A percentile compares a stretch with the other conserved stretches of the same genome.
Conservation (phyloP, 2,329 filamentous ascomycete species). For the Alternaria brassicicola region DNA sequence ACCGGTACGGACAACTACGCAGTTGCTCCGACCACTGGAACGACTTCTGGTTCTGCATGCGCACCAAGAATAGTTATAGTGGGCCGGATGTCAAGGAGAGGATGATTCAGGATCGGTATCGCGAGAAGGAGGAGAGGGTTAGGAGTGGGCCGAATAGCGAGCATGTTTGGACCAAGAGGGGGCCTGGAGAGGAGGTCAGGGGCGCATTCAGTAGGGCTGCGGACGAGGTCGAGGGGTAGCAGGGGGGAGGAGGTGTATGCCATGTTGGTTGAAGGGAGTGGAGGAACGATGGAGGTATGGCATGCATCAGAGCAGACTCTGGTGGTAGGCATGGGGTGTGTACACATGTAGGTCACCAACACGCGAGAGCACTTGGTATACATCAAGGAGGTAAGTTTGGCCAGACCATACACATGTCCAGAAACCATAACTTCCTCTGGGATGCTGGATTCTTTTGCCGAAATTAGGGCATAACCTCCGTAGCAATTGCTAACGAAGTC, state of each 20-base stretch:
- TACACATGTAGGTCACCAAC: neutral
- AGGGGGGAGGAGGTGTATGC: neutral
- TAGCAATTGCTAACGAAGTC: neutral
- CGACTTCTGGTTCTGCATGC: slow-evolving; percentile 99
- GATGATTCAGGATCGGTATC: slow-evolving; percentile 69
- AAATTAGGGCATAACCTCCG: neutral
- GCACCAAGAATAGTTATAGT: slow-evolving; percentile 66
- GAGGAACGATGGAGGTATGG: neutral
- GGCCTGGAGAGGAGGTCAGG: slow-evolving; percentile 45
- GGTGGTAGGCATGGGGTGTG: neutral
- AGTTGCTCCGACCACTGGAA: slow-evolving; percentile 85
- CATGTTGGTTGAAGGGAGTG: neutral
- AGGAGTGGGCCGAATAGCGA: slow-evolving; percentile 77
- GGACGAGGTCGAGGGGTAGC: slow-evolving; percentile 9
- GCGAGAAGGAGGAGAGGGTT: slow-evolving; percentile 70
- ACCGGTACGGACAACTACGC: slow-evolving; percentile 79
- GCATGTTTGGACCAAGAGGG: slow-evolving; percentile 84
- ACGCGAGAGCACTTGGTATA: neutral
- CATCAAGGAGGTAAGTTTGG: neutral
- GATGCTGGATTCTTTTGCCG: neutral
- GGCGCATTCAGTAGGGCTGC: slow-evolving; percentile 32
- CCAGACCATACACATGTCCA: neutral
- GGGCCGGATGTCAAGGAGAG: slow-evolving; percentile 63
- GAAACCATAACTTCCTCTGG: neutral
- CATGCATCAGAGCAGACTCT: neutral